Base-by-base conservation (phyloP, 495 filamentous ascomycete species). In the Aspergillus asperescens region DNA sequence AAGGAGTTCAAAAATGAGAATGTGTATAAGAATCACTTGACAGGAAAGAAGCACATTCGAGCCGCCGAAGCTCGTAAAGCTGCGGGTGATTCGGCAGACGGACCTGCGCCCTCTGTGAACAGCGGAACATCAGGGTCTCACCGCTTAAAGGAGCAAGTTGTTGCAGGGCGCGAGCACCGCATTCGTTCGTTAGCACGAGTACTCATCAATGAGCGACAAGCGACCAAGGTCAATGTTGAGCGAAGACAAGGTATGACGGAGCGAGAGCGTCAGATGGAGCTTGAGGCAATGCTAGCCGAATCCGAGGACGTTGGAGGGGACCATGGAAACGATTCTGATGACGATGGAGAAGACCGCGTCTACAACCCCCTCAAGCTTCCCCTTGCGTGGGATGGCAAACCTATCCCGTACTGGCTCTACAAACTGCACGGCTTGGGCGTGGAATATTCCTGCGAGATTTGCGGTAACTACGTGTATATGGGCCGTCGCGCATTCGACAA, bases 341-440 rank as follows among this genome's bases (percentile, higher is more conserved):
- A 71, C 8, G 78, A 82, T 31, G 77, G 68, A 4, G 86, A 90
- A 20, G 89, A 93, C 51, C 90, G 83, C 57, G 85, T 97, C 54
- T 96, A 96, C 78, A 98, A 98, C 65, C 93, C 93, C 1, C 78
- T 97, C 53, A 98, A 98, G 60, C 76, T 98, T 7, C 93, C 93
- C 5, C 76, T 97, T 15, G 91, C 89, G 4, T 98, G 93, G 93
- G 93, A 98, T 59, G 92, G 94, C 29, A 97, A 97, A 64, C 93
- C 93, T 13, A 98, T 98, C 61, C 93, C 93, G 12, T 97, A 91
- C 75, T 98, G 93, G 93, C 81, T 98, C 2, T 98, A 96, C 77
- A 92, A 96, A 61, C 76, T 98, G 13, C 93, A 98, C 63, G 93
- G 93, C 10, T 77, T 98, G 7, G 93, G 93, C 7, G 90, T 96